Percentiles rank a stretch among this genome's conserved stretches.
Conservation (phyloP, 169 alveolate species). For the Plasmodium billcollinsi region DNA sequence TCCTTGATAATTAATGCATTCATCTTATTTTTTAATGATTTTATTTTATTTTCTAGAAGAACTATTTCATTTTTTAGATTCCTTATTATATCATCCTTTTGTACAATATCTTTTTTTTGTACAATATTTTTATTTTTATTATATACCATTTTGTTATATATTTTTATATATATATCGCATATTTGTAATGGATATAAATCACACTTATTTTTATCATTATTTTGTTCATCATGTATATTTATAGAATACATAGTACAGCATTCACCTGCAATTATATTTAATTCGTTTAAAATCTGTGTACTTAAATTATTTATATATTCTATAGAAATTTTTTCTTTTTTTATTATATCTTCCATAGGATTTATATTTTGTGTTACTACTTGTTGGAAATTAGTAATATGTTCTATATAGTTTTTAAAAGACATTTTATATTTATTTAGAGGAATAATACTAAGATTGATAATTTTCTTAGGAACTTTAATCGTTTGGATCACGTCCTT, state of each 20-base stretch:
- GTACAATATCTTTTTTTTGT: not conserved
- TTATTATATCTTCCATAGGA: not conserved
- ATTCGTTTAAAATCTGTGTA: conserved; percentile 13
- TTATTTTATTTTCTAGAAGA: not conserved
- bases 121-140: conserved; percentile 5
- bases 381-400: not conserved
- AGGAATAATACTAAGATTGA: not conserved
- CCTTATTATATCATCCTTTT: conserved; percentile 27
- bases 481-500: conserved; percentile 21
- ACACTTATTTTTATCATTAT: not conserved
- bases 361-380: conserved; percentile 6
- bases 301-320: not conserved
- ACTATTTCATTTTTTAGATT: conserved; percentile 9
- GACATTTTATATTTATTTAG: conserved; percentile 28
- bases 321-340: not conserved
- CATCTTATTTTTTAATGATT: conserved; percentile 14
- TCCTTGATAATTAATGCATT: conserved; percentile 42
- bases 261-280: not conserved
- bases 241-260: no score
- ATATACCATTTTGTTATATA: conserved; percentile 5
- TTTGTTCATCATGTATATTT: conserved; percentile 3
- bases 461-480: conserved; percentile 26
- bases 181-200: conserved; percentile 28
- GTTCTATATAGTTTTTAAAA: conserved; percentile 11
- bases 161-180: conserved; percentile 18